These are phyloP conservation scores for Wolfiporia cocos DNA, from an alignment of 1,284 basidiomycete genomes.

Conservation along the genomic window DNA sequence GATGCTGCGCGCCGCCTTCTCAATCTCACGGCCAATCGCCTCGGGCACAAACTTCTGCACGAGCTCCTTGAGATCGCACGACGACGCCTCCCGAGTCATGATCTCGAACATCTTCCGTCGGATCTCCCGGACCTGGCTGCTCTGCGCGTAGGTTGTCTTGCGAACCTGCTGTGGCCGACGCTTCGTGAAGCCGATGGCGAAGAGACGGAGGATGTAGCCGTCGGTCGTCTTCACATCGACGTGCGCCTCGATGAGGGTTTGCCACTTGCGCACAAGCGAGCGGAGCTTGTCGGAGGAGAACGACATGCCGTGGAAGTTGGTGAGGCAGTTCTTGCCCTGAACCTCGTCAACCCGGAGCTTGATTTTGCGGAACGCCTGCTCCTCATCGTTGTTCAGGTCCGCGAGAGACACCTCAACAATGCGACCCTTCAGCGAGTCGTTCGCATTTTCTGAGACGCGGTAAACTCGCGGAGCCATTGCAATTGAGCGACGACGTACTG, in stretches of 20 bases:
- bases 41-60: constrained; percentile 99
- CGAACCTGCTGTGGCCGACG: constrained; percentile 94
- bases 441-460: constrained; percentile 80
- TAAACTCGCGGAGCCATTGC: constrained; percentile 8
- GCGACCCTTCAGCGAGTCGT: constrained; percentile 97
- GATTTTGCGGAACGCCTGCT: constrained; percentile 99
- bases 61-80: constrained; percentile 96
- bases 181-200: constrained; percentile 99
- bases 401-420: constrained; percentile 95
- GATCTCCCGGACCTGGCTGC: constrained; percentile 94
- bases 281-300: constrained; percentile 99
- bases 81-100: constrained; percentile 94
- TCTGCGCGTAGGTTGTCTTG: constrained; percentile 99
- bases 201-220: constrained; percentile 98
- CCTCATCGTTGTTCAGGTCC: constrained; percentile 99
- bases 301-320: constrained; percentile 99
- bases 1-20: constrained; percentile 95
- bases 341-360: constrained; percentile 97
- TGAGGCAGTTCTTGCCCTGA: constrained; percentile 98
- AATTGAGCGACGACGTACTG: constrained; percentile 54
- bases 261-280: constrained; percentile 99
- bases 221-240: constrained; percentile 99
- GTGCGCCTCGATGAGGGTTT: constrained; percentile 97
- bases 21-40: constrained; percentile 98
- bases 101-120: constrained; percentile 99